Base-by-base conservation (phyloP, 1,139 yeast genomes). In the Blastobotrys raffinosifermentans region DNA sequence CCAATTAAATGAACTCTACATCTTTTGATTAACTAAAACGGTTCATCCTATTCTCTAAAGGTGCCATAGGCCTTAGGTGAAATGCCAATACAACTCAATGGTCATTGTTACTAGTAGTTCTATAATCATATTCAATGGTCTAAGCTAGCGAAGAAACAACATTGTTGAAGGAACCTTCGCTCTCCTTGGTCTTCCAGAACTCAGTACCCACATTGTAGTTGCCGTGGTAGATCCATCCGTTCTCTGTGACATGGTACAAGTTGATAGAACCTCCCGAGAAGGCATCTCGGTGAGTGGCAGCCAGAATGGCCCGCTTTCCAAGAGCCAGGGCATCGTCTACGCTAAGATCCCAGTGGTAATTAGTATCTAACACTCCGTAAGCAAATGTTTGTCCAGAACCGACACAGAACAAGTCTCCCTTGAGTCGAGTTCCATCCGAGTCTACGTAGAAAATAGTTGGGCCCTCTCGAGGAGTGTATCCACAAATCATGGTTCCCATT, bases 301-400 rank as follows among this genome's bases (percentile, higher is more conserved):
- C 99, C 51, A 91, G 72, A 55, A 91, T 91, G 41, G 95, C 80
- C 64, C 99, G 80, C 66, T 89, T 89, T 48, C 98, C 99, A 49
- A 91, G 73, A 54, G 82, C 84, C 49, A 93, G 72, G 3, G 98
- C 98, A 45, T 91, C 97, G 48, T 91, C 97, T 6, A 84, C 93
- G 1, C 83, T 59, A 49, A 89, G 66, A 55, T 89, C 96, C 94
- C 95, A 86, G 53, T 72, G 75, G 66, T 86, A 84, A 53, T 84
- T 87, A 25, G 94, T 76, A 61, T 91, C 99, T 49, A 91, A 72
- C 18, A 91, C 98, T 72, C 99, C 98, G 58, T 91, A 91, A n/a
- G 99, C 99, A 66, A 91, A 91, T 1, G 98, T 91, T 67, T 91
- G 98, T 64, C 99, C 99, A 1, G 97, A 89, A 33, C 99, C 99